Evolutionary conservation across 1,284 basidiomycete species (phyloP).

Genomic region (Malassezia psittaci): DNA sequence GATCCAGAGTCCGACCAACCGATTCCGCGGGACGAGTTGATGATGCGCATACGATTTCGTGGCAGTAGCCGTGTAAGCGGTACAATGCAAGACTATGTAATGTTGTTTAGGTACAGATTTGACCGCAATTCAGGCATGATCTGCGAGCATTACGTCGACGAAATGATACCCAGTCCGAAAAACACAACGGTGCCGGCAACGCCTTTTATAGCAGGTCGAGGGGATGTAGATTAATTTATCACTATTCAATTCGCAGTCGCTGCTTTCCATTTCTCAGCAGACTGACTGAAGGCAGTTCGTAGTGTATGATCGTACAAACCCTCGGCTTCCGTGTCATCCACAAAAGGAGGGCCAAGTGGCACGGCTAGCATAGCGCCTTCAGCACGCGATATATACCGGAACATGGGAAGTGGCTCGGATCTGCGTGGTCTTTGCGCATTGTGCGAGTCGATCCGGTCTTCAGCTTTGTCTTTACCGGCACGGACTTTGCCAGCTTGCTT

Average conservation of each 20-base stretch:
- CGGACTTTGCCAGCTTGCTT: conserved; percentile 52
- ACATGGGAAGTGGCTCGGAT: conserved; percentile 10
- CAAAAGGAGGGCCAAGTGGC: conserved; percentile 6
- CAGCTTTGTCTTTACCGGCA: conserved; percentile 8
- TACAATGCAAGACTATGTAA: conserved; percentile 33
- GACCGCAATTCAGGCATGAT: conserved; percentile 36
- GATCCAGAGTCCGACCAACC: neutral
- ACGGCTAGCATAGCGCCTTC: conserved; percentile 15
- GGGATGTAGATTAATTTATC: neutral
- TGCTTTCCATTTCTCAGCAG: conserved; percentile 4
- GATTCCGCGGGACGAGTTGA: conserved; percentile 23
- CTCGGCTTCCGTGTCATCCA: neutral
- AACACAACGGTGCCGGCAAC: conserved; percentile 29
- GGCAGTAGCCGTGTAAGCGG: conserved; percentile 31
- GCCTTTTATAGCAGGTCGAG: neutral
- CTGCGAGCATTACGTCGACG: conserved; percentile 33
- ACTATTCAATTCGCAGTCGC: neutral
- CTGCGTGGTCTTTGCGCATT: conserved; percentile 7
- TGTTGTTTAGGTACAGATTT: conserved; percentile 40
- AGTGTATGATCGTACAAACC: conserved; percentile 14
- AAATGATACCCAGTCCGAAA: conserved; percentile 40
- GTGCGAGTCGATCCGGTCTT: neutral
- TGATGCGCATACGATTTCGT: conserved; percentile 30
- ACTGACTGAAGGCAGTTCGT: conserved; percentile 9
- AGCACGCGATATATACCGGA: conserved; percentile 20